Conservation (phyloP, 805 yeast genomes). For the Metschnikowia chrysomelidarum region DNA sequence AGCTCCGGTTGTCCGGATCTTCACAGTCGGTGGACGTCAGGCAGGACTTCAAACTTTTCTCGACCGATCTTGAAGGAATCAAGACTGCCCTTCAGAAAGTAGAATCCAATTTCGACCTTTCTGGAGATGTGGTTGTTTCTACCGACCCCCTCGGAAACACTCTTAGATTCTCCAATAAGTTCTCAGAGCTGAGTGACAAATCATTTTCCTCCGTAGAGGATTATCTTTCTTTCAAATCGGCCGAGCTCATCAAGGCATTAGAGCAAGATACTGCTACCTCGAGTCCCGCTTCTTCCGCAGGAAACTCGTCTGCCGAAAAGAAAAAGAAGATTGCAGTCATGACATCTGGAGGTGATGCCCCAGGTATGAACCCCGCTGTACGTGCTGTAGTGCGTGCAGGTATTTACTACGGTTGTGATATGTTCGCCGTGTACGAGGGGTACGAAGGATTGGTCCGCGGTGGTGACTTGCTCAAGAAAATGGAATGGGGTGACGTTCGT, state of each 20-base stretch:
- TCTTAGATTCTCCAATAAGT: conserved; percentile 26
- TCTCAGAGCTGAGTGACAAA: conserved; percentile 21
- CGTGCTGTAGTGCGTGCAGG: conserved; percentile 95
- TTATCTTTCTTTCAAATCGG: conserved; percentile 26
- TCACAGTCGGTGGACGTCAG: conserved; percentile 7
- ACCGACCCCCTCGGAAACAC: conserved; percentile 38
- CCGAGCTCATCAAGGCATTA: conserved; percentile 22
- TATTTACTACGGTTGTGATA: conserved; percentile 82
- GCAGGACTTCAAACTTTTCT: conserved; percentile 31
- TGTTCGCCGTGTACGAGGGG: conserved; percentile 90
- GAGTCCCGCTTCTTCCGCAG: neutral
- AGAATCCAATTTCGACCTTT: conserved; percentile 7
- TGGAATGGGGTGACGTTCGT: conserved; percentile 93
- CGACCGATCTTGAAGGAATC: conserved; percentile 26
- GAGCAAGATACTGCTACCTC: conserved; percentile 3
- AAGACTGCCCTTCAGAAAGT: conserved; percentile 18
- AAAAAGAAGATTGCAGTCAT: conserved; percentile 73
- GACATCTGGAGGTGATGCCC: conserved; percentile 99
- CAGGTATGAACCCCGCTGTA: conserved; percentile 97
- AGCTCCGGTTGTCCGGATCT: conserved; percentile 32
- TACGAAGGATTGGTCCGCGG: conserved; percentile 91
- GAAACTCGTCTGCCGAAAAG: conserved; percentile 4
- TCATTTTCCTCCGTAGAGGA: conserved; percentile 25
- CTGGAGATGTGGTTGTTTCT: conserved; percentile 9
- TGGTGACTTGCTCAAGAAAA: conserved; percentile 69